phyloP scores from a whole-genome alignment of 2,329 filamentous ascomycete genomes.

The Alternaria gaisen region DNA sequence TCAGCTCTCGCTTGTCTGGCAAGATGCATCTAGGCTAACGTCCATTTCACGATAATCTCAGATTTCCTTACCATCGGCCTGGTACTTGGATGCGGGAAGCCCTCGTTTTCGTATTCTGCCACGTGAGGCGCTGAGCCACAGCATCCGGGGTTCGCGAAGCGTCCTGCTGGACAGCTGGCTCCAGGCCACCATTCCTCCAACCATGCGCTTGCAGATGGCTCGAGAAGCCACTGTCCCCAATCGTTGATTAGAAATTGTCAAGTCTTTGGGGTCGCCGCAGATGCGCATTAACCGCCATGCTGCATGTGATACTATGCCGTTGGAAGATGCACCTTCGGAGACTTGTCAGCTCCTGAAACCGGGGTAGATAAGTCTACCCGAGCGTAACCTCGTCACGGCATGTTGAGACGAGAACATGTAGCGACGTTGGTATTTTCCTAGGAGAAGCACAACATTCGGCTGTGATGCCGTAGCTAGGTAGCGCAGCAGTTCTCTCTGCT shows the following conservation, averaged over 20 bases:
- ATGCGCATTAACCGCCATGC: not conserved
- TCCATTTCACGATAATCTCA: constrained; percentile 8
- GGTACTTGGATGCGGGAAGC: constrained; percentile 8
- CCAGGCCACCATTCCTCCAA: too few species aligned
- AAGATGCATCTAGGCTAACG: constrained; percentile 1
- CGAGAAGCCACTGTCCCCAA: too few species aligned
- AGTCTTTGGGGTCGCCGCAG: not conserved
- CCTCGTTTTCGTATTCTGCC: constrained; percentile 5
- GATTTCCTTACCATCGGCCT: constrained; percentile 1
- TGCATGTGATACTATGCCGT: not conserved
- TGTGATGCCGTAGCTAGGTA: constrained; percentile 14
- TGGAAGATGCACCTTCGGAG: not conserved
- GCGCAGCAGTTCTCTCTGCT: constrained; percentile 1
- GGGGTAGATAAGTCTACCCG: not conserved
- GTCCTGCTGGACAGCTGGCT: not conserved
- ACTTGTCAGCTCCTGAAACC: not conserved
- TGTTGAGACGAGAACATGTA: too few species aligned
- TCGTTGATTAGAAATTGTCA: too few species aligned
- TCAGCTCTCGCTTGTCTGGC: constrained; percentile 11
- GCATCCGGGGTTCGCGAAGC: not conserved
- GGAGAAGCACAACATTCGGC: constrained; percentile 13
- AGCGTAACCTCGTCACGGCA: constrained; percentile 1
- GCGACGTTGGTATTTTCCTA: not conserved
- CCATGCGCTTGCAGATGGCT: too few species aligned
- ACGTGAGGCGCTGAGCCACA: constrained; percentile 5